These are phyloP conservation scores for Diplodia seriata DNA, from an alignment of 2,329 filamentous ascomycete species.

Conservation along the genomic window DNA sequence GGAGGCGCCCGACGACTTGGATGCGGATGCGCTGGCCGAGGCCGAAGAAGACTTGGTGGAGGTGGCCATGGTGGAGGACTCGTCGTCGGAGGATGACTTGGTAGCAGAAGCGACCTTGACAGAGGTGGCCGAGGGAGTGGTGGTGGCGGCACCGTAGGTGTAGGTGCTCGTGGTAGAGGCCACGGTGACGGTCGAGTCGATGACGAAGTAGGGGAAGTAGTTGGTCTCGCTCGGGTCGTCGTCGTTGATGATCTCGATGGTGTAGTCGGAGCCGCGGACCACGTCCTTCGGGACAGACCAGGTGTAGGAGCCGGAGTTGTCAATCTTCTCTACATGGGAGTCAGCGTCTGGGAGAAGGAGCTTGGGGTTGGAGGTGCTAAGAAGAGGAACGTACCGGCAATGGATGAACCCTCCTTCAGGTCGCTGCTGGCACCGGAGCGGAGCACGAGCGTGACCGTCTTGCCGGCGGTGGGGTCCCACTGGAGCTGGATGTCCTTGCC, in stretches of 20 bases:
- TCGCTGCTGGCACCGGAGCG: slow-evolving; percentile 50
- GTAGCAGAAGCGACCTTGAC: slow-evolving; percentile 36
- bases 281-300: slow-evolving; percentile 54
- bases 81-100: slow-evolving; percentile 36
- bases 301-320: slow-evolving; percentile 58
- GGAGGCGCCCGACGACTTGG: slow-evolving; percentile 35
- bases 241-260: slow-evolving; percentile 61
- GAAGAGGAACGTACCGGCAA: slow-evolving; percentile 52
- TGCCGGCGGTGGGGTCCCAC: slow-evolving; percentile 59
- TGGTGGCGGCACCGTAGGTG: slow-evolving; percentile 43
- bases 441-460: slow-evolving; percentile 60
- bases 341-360: neutral
- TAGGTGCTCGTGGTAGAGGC: slow-evolving; percentile 38
- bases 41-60: slow-evolving; percentile 38
- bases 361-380: neutral
- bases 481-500: slow-evolving; percentile 55
- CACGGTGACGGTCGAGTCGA: slow-evolving; percentile 55
- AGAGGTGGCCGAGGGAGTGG: slow-evolving; percentile 34
- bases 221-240: slow-evolving; percentile 53
- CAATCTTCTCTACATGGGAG: slow-evolving; percentile 51
- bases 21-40: slow-evolving; percentile 26
- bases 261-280: slow-evolving; percentile 56
- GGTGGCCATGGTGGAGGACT: slow-evolving; percentile 31
- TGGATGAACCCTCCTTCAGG: slow-evolving; percentile 49
- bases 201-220: slow-evolving; percentile 60